Evolutionary conservation across 306 rosid species (phyloP).

Genomic region (Rosa rugosa): DNA sequence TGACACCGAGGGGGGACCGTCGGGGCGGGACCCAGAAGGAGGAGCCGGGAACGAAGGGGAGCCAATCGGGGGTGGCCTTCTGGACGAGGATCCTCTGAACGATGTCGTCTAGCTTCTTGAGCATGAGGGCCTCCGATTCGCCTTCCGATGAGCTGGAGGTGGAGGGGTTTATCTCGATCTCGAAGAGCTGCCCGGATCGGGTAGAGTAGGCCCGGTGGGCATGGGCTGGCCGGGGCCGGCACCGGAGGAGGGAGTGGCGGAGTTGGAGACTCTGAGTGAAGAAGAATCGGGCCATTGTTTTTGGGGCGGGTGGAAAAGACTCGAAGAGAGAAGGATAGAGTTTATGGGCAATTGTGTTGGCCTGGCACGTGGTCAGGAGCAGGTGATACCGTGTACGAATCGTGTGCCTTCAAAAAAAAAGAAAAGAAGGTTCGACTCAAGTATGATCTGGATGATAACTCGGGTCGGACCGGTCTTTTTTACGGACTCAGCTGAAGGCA

Average conservation of each 20-base stretch:
- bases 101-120: conserved; percentile 65
- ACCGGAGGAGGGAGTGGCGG: conserved; percentile 13
- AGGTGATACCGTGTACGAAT: no score
- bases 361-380: no score
- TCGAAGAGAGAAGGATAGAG: background rate
- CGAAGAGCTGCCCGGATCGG: conserved; percentile 41
- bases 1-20: conserved; percentile 31
- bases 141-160: conserved; percentile 21
- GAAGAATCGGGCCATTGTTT: conserved; percentile 46
- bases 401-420: no score
- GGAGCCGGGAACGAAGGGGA: conserved; percentile 80
- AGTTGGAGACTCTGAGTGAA: conserved; percentile 28
- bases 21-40: conserved; percentile 96
- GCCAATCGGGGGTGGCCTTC: conserved; percentile 74
- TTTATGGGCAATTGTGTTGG: background rate
- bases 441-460: no score
- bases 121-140: conserved; percentile 45
- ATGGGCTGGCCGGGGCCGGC: background rate
- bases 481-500: no score
- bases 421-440: no score
- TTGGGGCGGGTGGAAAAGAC: background rate
- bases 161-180: conserved; percentile 47
- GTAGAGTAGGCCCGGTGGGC: conserved; percentile 37
- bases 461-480: no score
- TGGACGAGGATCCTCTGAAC: conserved; percentile 55